phyloP scores from a whole-genome alignment of 139 green algal species.

The Closterium sp. region DNA sequence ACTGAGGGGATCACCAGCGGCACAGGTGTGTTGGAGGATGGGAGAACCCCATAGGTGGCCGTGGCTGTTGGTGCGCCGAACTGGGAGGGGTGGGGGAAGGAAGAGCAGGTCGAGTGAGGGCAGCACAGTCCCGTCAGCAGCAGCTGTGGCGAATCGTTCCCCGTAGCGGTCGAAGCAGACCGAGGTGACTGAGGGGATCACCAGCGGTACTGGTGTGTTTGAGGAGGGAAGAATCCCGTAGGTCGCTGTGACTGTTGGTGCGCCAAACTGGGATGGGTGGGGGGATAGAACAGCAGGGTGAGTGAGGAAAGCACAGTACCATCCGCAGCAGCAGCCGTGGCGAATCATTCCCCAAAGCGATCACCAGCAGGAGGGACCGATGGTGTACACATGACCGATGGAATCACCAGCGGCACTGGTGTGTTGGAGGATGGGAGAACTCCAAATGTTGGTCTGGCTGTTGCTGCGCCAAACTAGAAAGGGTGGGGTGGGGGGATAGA shows the following conservation, averaged over 20 bases:
- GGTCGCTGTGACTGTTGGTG: constrained; percentile 5
- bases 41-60: constrained; percentile 35
- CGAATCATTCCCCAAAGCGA: constrained; percentile 28
- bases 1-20: constrained; percentile 30
- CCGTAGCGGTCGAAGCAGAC: constrained; percentile 30
- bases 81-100: background rate
- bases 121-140: constrained; percentile 18
- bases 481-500: background rate
- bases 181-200: constrained; percentile 17
- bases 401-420: constrained; percentile 2
- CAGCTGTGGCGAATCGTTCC: constrained; percentile 31
- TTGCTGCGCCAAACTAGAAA: constrained; percentile 10
- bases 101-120: background rate
- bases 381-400: constrained; percentile 18
- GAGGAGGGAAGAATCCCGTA: constrained; percentile 18
- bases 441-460: constrained; percentile 21
- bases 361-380: constrained; percentile 14
- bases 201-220: constrained; percentile 1
- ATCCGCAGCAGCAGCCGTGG: constrained; percentile 31
- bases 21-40: constrained; percentile 9
- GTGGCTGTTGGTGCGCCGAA: constrained; percentile 11
- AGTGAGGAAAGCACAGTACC: background rate
- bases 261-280: constrained; percentile 18
- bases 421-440: constrained; percentile 18
- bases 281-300: background rate